Evolutionary conservation across 2,329 filamentous ascomycete genomes (phyloP), one percentile per base, ranked within the genome.

Genomic region (Zarea fungicola): DNA sequence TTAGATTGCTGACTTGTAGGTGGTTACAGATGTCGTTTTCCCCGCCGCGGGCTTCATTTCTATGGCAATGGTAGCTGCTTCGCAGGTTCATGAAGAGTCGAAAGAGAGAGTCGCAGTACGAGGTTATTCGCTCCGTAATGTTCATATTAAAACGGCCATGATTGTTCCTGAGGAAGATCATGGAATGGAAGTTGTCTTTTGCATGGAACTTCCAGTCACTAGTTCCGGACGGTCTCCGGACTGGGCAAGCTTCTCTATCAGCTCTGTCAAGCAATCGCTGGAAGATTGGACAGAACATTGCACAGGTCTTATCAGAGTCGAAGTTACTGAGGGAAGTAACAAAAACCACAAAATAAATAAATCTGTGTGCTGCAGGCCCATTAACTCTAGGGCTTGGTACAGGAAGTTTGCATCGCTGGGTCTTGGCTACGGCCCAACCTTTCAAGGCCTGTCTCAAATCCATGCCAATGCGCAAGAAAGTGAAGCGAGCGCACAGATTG

Each of bases 21-120:
- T n/a, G n/a, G n/a, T n/a, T n/a, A n/a, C n/a, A n/a, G n/a, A 57
- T 9, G 50, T 62, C 6, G 55, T 69, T 0, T 67, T 65, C 49
- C 65, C 66, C 1, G 60, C 44, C 6, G 60, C 65, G 2, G 65
- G 58, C 6, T 68, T 65, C 45, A 50, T 68, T 5, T 45, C 58
- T 19, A 63, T 65, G 57, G 63, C 61, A 1, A 58, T 64, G 4
- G 62, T 65, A 48, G 63, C 60, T 8, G 55, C 42, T 1, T 39
- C 52, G 9, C 55, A 52, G 54, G 52, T 18, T 52, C 58, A 9
- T 42, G 40, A 18, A 10, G 22, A 45, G 9, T 10, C 4, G 6
- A 49, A 41, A 5, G 39, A 31, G 19, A 26, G 25, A 3, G 7
- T 18, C 13, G 25, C 39, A n/a, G 55, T 55, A 37, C 58, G 52